Conservation (phyloP, 352 stramenopile species). For the Phytopythium sindhum region DNA sequence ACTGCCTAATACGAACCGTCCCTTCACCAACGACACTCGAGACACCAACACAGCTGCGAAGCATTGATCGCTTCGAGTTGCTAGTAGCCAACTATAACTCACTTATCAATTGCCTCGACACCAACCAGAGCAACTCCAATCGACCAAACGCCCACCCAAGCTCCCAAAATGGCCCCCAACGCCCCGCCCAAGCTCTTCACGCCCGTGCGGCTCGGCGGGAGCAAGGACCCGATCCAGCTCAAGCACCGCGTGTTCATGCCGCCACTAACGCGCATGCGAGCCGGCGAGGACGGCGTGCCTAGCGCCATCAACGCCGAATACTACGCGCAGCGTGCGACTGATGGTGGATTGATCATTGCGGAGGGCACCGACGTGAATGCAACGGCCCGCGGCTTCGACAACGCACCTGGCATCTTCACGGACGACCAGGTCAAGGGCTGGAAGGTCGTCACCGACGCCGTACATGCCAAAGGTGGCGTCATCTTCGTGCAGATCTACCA, state of each 20-base stretch:
- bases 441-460: slow-evolving; percentile 31
- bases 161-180: not conserved
- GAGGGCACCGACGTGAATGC: slow-evolving; percentile 4
- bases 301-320: slow-evolving; percentile 19
- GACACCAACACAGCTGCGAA: too few species aligned
- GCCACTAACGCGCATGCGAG: slow-evolving; percentile 16
- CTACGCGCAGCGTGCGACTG: slow-evolving; percentile 7
- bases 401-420: slow-evolving; percentile 24
- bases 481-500: slow-evolving; percentile 38
- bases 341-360: slow-evolving; percentile 5
- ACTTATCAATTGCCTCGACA: not conserved
- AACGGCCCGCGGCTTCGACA: slow-evolving; percentile 10
- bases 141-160: not conserved
- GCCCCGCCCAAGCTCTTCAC: slow-evolving; percentile 28
- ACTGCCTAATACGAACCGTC: too few species aligned
- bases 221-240: slow-evolving; percentile 32
- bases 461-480: slow-evolving; percentile 51
- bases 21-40: too few species aligned
- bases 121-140: not conserved
- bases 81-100: not conserved
- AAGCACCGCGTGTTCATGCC: slow-evolving; percentile 28
- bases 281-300: slow-evolving; percentile 7
- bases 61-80: not conserved
- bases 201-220: slow-evolving; percentile 11
- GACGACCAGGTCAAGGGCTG: slow-evolving; percentile 22